phyloP scores from a whole-genome alignment of 768 basidiomycete genomes.

The Epithele typhae region DNA sequence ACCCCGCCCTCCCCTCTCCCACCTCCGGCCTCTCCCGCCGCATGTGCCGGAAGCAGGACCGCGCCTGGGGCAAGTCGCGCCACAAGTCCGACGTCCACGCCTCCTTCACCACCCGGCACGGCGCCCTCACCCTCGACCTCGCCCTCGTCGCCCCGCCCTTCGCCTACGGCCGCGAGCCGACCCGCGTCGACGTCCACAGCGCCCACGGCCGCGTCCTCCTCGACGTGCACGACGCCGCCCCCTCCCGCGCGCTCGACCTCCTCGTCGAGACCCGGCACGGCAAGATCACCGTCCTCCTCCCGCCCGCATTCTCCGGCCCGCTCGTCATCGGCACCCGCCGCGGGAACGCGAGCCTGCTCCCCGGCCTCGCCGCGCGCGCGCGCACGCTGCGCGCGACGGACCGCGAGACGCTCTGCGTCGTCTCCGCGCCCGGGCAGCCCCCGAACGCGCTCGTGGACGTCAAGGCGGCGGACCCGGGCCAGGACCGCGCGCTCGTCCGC shows the following conservation, averaged over 20 bases:
- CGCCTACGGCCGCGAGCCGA: slow-evolving; percentile 1
- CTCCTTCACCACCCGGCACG: slow-evolving; percentile 21
- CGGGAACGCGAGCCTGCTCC: slow-evolving; percentile 10
- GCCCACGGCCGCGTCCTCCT: slow-evolving; percentile 19
- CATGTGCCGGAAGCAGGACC: background rate
- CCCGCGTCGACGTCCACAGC: slow-evolving; percentile 14
- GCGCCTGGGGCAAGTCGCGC: slow-evolving; percentile 2
- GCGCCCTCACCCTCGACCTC: slow-evolving; percentile 20
- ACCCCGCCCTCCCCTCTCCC: slow-evolving; percentile 9
- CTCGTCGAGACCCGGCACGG: slow-evolving; percentile 11
- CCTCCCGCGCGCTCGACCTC: slow-evolving; percentile 11
- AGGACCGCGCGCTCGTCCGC: slow-evolving; percentile 12
- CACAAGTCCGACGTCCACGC: slow-evolving; percentile 15
- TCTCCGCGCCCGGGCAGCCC: slow-evolving; percentile 4
- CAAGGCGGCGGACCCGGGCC: background rate
- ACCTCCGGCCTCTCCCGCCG: background rate
- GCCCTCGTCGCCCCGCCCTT: slow-evolving; percentile 15
- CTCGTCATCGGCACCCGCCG: slow-evolving; percentile 8
- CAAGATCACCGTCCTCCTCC: slow-evolving; percentile 15
- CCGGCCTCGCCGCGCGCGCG: slow-evolving; percentile 15
- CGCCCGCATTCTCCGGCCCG: slow-evolving; percentile 17
- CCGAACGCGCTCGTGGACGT: background rate
- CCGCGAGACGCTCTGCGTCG: slow-evolving; percentile 13
- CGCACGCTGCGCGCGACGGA: slow-evolving; percentile 14
- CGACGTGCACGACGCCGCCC: too few species aligned